Conservation (phyloP, 2,329 filamentous ascomycete species). For the Blumeria graminis region DNA sequence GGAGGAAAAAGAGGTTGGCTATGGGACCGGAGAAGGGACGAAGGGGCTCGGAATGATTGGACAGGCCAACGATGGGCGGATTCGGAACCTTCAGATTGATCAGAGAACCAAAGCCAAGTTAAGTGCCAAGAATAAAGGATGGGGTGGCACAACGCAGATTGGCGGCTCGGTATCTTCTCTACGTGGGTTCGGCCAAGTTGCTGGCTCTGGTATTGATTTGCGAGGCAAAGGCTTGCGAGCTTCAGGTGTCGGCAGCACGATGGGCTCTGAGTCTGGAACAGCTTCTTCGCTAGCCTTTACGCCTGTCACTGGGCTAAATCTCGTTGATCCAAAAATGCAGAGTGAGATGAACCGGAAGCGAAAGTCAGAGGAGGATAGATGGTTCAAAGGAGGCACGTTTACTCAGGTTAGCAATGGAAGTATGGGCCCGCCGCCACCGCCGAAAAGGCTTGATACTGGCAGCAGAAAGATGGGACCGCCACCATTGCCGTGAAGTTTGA, state of each 20-base stretch:
- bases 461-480: conserved; percentile 23
- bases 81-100: conserved; percentile 74
- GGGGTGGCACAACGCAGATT: conserved; percentile 44
- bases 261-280: conserved; percentile 42
- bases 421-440: conserved; percentile 65
- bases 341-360: conserved; percentile 74
- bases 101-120: conserved; percentile 82
- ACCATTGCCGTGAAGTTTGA: conserved; percentile 1
- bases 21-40: conserved; percentile 64
- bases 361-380: conserved; percentile 82
- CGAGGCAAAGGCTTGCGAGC: conserved; percentile 50
- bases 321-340: conserved; percentile 80
- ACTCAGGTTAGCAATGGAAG: conserved; percentile 45
- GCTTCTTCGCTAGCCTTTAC: conserved; percentile 81
- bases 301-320: conserved; percentile 77
- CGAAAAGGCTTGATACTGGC: conserved; percentile 39
- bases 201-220: conserved; percentile 39
- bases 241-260: conserved; percentile 53
- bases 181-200: conserved; percentile 45
- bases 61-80: conserved; percentile 62
- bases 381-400: conserved; percentile 95
- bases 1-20: conserved; percentile 83
- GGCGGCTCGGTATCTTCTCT: conserved; percentile 57
- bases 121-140: conserved; percentile 85
- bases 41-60: conserved; percentile 91